Evolutionary conservation across 257 asterid genomes (phyloP), one percentile per base, ranked within the genome.

Genomic region (Solanum pinnatisectum): DNA sequence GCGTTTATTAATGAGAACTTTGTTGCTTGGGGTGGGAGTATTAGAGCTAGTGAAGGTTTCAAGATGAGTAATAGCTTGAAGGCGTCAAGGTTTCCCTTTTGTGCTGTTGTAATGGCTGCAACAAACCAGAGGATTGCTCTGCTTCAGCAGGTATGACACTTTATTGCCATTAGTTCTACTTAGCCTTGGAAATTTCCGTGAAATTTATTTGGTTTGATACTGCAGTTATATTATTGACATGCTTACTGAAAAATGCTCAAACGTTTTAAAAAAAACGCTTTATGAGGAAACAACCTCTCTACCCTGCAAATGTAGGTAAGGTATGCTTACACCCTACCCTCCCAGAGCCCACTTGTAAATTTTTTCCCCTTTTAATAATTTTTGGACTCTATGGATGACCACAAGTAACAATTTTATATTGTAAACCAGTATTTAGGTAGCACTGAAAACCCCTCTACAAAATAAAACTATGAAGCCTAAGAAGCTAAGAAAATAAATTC

Each of bases 41-140:
- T 97, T 37, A 94, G 97, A 93, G 94, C 93, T n/a, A 97, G 98
- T 82, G 99, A 97, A 88, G 99, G 99, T 49, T 97, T 96, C 86
- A 97, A 97, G 94, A 97, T 97, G 99, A 95, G 99, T 84, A 97
- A 96, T 86, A 97, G 99, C 89, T 92, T 97, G 93, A 97, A 96
- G 94, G 99, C 99, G 3, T 97, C 99, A 0, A 93, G 99, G 90
- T 97, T 86, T 83, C 99, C 99, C 1, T 97, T 96, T 87, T 97
- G 99, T 87, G 99, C 99, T 36, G 96, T 95, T 35, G 98, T 95
- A 83, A 97, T 97, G 98, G 95, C 99, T 23, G 98, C 98, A 20
- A 94, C 99, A 0, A 97, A 97, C 90, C 98, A 96, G 91, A 93
- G 99, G 93, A 97, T 97, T n/a, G 99, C 99, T 0, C 88, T 97